A percentile compares a stretch with the other conserved stretches of the same genome.
These are phyloP conservation scores for Coniferiporia weirii DNA, from an alignment of 1,284 basidiomycete species.

Conservation along the genomic window DNA sequence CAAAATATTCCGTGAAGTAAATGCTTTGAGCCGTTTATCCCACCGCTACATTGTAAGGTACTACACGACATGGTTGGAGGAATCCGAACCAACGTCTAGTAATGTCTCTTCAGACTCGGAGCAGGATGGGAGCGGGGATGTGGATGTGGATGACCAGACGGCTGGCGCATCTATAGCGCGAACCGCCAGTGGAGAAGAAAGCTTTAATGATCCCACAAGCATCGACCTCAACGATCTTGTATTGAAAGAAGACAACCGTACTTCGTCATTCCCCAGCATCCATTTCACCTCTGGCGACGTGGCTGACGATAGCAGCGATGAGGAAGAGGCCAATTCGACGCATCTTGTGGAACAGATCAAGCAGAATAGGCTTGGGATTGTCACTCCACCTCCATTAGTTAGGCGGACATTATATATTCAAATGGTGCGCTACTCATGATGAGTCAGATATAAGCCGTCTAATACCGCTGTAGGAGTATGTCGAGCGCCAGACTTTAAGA, in stretches of 20 bases:
- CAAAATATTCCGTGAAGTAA: slow-evolving; percentile 90
- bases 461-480: slow-evolving; percentile 61
- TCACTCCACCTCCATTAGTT: slow-evolving; percentile 35
- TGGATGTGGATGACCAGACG: slow-evolving; percentile 26
- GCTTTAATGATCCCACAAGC: slow-evolving; percentile 45
- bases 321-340: slow-evolving; percentile 26
- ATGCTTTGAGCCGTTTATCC: slow-evolving; percentile 79
- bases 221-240: slow-evolving; percentile 61
- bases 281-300: slow-evolving; percentile 51
- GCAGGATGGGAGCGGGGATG: slow-evolving; percentile 28
- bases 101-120: slow-evolving; percentile 39
- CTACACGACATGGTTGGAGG: slow-evolving; percentile 80
- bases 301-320: slow-evolving; percentile 37
- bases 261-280: slow-evolving; percentile 71
- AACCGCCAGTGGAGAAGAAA: slow-evolving; percentile 17
- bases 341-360: slow-evolving; percentile 4
- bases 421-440: slow-evolving; percentile 50
- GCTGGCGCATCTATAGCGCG: slow-evolving; percentile 27
- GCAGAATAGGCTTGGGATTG: not conserved
- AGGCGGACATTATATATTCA: slow-evolving; percentile 81
- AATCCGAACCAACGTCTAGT: slow-evolving; percentile 46
- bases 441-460: slow-evolving; percentile 11
- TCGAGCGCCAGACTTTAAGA: slow-evolving; percentile 79
- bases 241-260: slow-evolving; percentile 40
- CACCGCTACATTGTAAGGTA: slow-evolving; percentile 92